phyloP scores from a whole-genome alignment of 2,329 filamentous ascomycete species.

The Fusarium nanum region DNA sequence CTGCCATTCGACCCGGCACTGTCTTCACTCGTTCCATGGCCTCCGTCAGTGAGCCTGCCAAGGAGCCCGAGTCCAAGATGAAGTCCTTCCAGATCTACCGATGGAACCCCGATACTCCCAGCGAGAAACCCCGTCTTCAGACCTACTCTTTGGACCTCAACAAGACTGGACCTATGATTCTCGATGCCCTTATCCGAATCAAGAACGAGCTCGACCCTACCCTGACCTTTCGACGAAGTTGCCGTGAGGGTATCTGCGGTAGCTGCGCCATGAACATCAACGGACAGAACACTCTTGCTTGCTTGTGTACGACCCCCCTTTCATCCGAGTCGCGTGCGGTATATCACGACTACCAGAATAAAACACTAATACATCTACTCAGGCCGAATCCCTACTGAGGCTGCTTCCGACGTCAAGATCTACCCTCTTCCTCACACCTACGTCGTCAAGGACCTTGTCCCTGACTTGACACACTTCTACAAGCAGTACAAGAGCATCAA shows the following conservation, averaged over 20 bases:
- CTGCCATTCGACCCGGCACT: constrained; percentile 56
- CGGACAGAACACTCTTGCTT: constrained; percentile 96
- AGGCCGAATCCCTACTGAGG: constrained; percentile 95
- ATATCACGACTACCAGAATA: constrained; percentile 33
- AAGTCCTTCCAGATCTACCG: constrained; percentile 99
- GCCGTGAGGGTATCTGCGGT: constrained; percentile 97
- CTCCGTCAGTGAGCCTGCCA: constrained; percentile 68
- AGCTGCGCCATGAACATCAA: constrained; percentile 99
- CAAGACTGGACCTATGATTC: constrained; percentile 98
- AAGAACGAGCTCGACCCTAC: constrained; percentile 99
- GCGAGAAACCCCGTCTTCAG: constrained; percentile 95
- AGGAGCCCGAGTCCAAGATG: constrained; percentile 73
- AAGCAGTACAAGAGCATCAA: constrained; percentile 99
- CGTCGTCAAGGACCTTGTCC: constrained; percentile 98
- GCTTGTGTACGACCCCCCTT: constrained; percentile 76
- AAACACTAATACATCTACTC: constrained; percentile 34
- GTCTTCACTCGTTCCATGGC: constrained; percentile 66
- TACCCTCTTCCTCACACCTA: constrained; percentile 99
- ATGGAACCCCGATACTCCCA: constrained; percentile 95
- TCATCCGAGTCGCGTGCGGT: constrained; percentile 42
- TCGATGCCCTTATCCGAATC: constrained; percentile 96
- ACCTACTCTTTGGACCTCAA: constrained; percentile 94
- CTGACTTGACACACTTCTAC: constrained; percentile 98
- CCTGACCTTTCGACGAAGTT: constrained; percentile 93
- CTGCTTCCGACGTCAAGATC: constrained; percentile 85